A percentile compares a stretch with the other conserved stretches of the same genome.
phyloP scores from a whole-genome alignment of 257 asterid species.

The Asclepias syriaca region DNA sequence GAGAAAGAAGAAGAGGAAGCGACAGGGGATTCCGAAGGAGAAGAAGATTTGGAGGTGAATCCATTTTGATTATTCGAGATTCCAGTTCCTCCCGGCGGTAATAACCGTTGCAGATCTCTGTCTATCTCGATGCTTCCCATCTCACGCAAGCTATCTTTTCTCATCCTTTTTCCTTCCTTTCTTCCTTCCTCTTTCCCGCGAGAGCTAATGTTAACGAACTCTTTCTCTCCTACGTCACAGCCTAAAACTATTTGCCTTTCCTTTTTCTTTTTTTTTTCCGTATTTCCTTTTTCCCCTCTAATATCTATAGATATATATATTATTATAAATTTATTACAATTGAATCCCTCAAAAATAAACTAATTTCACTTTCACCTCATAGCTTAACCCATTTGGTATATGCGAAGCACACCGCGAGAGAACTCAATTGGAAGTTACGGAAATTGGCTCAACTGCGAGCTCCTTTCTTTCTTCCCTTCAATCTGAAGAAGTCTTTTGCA shows the following conservation, averaged over 20 bases:
- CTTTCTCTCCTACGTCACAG: neutral
- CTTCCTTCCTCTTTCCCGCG: constrained; percentile 3
- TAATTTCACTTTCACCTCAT: neutral
- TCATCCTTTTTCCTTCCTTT: neutral
- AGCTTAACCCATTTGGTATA: neutral
- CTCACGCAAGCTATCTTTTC: neutral
- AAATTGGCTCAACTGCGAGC: neutral
- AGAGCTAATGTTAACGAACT: constrained; percentile 6
- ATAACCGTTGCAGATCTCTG: constrained; percentile 59
- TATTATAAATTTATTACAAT: neutral
- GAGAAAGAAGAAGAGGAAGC: constrained; percentile 28
- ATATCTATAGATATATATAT: too few species aligned
- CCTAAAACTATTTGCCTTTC: neutral
- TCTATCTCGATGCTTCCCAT: constrained; percentile 39
- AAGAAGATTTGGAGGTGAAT: constrained; percentile 39
- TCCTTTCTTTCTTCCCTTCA: neutral
- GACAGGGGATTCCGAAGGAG: constrained; percentile 39
- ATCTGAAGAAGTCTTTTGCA: neutral
- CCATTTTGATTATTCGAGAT: constrained; percentile 16
- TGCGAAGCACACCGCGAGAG: neutral
- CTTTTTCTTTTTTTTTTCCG: too few species aligned
- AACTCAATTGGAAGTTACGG: neutral
- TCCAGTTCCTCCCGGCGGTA: constrained; percentile 35
- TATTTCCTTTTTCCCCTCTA: neutral
- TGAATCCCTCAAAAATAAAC: too few species aligned